Percentiles rank a stretch among this genome's conserved stretches.
Conservation (phyloP, 176 grass and related monocot species). For the Carex parvula region DNA sequence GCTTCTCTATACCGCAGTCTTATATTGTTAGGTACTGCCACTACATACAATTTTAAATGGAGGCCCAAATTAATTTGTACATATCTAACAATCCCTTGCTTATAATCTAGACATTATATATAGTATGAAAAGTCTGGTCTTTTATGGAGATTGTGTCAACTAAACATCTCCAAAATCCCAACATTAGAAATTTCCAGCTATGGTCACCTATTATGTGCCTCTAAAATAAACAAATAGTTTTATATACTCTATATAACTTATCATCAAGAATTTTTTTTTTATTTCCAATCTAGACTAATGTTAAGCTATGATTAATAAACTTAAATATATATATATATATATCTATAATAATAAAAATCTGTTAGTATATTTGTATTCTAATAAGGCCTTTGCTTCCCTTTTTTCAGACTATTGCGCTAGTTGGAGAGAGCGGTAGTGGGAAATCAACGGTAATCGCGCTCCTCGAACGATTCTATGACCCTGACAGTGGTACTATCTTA, state of each 20-base stretch:
- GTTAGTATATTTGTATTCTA: not conserved
- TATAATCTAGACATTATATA: not conserved
- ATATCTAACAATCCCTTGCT: not conserved
- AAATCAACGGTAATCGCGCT: slow-evolving; percentile 47
- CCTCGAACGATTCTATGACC: slow-evolving; percentile 50
- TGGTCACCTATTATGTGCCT: not conserved
- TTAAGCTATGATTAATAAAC: not conserved
- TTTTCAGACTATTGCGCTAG: slow-evolving; percentile 41
- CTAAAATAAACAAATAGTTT: not conserved
- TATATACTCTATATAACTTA: not conserved
- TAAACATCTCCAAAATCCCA: not conserved
- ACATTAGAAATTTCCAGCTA: not conserved
- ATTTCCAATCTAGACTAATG: not conserved
- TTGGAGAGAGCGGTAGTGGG: slow-evolving; percentile 43
- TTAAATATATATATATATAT: not conserved
- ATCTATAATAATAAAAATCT: not conserved
- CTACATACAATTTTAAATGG: not conserved
- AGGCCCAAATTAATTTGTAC: not conserved
- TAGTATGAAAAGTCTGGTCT: not conserved
- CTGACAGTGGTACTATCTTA: slow-evolving; percentile 34
- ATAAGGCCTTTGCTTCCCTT: not conserved
- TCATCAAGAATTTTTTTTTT: not conserved
- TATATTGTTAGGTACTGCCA: not conserved
- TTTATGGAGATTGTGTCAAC: not conserved
- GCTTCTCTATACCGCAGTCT: not conserved